phyloP scores from a whole-genome alignment of 495 filamentous ascomycete genomes.

The Penicillium roqueforti region DNA sequence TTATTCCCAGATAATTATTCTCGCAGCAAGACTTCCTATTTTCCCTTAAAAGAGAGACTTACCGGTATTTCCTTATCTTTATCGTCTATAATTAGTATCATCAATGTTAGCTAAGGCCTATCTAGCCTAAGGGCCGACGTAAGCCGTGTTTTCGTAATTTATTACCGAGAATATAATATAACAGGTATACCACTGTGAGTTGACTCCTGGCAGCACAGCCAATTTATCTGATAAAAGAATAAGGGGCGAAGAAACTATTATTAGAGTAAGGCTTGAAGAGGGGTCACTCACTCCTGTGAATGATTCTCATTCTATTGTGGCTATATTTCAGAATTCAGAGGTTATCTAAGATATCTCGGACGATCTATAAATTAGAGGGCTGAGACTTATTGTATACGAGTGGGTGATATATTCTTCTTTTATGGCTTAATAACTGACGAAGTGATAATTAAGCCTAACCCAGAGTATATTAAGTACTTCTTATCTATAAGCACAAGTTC shows the following conservation, averaged over 20 bases:
- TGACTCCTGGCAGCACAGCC: not conserved
- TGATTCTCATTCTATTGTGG: not conserved
- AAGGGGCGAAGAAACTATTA: conserved; percentile 1
- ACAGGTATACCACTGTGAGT: conserved; percentile 1
- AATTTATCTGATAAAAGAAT: not conserved
- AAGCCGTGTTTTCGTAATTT: conserved; percentile 1
- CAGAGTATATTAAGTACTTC: not conserved
- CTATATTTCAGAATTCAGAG: not conserved
- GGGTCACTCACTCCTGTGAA: not conserved
- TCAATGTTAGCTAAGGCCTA: not conserved
- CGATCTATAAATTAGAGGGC: not conserved
- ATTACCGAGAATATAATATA: not conserved
- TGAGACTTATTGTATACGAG: not conserved
- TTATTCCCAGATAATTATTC: too few species aligned
- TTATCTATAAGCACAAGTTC: conserved; percentile 2
- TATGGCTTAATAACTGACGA: not conserved
- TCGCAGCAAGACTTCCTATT: too few species aligned
- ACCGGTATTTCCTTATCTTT: not conserved
- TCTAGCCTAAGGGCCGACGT: not conserved
- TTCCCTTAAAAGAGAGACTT: not conserved
- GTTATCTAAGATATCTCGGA: conserved; percentile 1
- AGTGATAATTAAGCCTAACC: not conserved
- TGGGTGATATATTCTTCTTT: not conserved
- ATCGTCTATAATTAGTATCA: not conserved
- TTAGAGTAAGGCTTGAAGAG: not conserved